Conservation (phyloP, 106 monocot genomes). For the Dioscorea alata region DNA sequence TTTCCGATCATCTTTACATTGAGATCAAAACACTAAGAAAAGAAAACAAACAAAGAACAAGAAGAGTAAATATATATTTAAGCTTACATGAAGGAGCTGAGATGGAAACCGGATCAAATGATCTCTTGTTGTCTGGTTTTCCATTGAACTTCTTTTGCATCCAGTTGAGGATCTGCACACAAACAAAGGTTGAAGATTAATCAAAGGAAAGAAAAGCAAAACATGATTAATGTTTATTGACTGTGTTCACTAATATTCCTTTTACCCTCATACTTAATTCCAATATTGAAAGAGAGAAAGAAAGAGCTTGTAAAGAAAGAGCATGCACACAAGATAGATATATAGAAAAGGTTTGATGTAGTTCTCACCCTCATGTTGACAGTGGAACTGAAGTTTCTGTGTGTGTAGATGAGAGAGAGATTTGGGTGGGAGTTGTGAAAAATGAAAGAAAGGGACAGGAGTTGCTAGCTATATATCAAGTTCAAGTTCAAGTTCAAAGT, state of each 20-base stretch:
- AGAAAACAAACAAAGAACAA: background rate
- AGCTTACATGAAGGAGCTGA: conserved; percentile 17
- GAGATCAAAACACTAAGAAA: background rate
- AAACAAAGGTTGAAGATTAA: background rate
- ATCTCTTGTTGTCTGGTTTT: conserved; percentile 20
- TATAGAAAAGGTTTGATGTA: no score
- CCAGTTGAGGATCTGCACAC: conserved; percentile 52
- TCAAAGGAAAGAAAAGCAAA: background rate
- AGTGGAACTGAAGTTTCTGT: no score
- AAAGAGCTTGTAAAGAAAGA: no score
- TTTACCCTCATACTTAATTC: conserved; percentile 1
- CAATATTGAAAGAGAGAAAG: no score
- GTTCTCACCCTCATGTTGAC: no score
- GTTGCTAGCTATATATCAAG: no score
- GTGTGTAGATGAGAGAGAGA: no score
- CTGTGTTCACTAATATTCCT: background rate
- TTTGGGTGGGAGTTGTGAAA: no score
- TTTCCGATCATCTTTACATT: conserved; percentile 4
- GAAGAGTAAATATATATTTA: background rate
- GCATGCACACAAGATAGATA: no score
- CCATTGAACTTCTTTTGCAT: conserved; percentile 48
- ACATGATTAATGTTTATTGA: background rate
- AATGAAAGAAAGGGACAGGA: no score
- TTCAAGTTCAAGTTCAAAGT: no score
- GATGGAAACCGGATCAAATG: background rate